Base-by-base conservation (phyloP, 495 filamentous ascomycete species). In the Penicillium dipodomyicola region DNA sequence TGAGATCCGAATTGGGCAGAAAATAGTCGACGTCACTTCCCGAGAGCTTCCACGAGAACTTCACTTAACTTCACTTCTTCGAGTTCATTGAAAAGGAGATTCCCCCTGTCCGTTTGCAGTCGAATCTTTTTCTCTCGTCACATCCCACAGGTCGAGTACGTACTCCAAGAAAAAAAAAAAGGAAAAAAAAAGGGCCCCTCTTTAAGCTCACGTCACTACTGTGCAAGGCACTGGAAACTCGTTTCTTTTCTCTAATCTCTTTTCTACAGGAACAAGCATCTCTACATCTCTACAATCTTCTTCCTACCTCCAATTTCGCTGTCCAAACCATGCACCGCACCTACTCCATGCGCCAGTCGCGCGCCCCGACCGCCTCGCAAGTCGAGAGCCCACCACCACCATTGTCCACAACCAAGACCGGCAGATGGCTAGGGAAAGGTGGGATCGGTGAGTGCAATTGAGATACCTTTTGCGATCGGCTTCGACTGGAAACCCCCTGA, bases 301-400 rank as follows among this genome's bases (percentile, higher is more conserved):
- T 40, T 17, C 32, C 51, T 49, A n/a, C 49, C 42, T 19, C 40
- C 50, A 27, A 56, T 19, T 37, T 14, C 50, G 41, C 30, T 12
- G 51, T 40, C 25, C 42, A 45, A 20, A 20, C 42, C 60, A 97
- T 97, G 94, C 93, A 97, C 84, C 90, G 94, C 62, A 96, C 94
- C 61, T 98, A 98, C 70, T 96, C 92, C 62, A 96, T 97, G 93
- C 91, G 94, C 84, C 87, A 93, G 77, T 85, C 90, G 78, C 86
- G 94, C 81, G 88, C 89, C 64, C 95, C 95, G 46, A 97, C 95
- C 41, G 89, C 89, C 62, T 89, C 88, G 69, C 89, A 93, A 70
- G 81, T 86, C 64, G 86, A 97, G 82, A 96, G 91, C 72, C 95
- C 94, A 22, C 94, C 92, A 20, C 94, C 94, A 49, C 95, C 95